A percentile compares a stretch with the other conserved stretches of the same genome.
phyloP scores from a whole-genome alignment of 139 green algal species.

The Chlorella sorokiniana region DNA sequence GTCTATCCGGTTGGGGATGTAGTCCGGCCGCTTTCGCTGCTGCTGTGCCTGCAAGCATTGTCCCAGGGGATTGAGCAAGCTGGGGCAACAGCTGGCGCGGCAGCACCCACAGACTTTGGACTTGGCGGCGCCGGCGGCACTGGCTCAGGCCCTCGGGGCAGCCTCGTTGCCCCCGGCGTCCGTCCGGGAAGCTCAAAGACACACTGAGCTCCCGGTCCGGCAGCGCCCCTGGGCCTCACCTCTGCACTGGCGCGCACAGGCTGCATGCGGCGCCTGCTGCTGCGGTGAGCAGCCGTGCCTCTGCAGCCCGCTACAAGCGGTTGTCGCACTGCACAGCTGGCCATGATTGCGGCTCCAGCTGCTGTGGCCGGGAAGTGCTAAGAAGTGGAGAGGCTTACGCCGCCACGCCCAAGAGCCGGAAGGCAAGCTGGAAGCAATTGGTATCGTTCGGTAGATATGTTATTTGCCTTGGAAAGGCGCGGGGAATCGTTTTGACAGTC shows the following conservation, averaged over 20 bases:
- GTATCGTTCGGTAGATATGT: no score
- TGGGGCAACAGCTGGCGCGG: not conserved
- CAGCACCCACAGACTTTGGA: no score
- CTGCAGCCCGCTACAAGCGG: not conserved
- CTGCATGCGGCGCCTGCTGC: conserved; percentile 1
- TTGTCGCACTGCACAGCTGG: not conserved
- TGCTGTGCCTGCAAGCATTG: not conserved
- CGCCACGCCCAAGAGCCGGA: no score
- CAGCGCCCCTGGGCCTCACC: no score
- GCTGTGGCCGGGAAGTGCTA: not conserved
- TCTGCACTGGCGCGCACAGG: not conserved
- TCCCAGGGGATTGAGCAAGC: not conserved
- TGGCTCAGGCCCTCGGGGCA: no score
- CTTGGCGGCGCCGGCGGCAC: no score
- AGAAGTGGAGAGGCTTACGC: not conserved
- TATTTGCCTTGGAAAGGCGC: no score
- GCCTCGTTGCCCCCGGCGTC: no score
- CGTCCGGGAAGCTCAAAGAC: no score
- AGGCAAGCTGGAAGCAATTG: no score
- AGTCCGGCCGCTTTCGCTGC: conserved; percentile 59
- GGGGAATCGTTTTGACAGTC: no score
- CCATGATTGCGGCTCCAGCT: not conserved
- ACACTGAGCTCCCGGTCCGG: no score
- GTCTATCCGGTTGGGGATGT: conserved; percentile 82
- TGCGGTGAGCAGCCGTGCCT: not conserved